phyloP scores from a whole-genome alignment of 2,329 filamentous ascomycete genomes.

The Orbilia javanica region DNA sequence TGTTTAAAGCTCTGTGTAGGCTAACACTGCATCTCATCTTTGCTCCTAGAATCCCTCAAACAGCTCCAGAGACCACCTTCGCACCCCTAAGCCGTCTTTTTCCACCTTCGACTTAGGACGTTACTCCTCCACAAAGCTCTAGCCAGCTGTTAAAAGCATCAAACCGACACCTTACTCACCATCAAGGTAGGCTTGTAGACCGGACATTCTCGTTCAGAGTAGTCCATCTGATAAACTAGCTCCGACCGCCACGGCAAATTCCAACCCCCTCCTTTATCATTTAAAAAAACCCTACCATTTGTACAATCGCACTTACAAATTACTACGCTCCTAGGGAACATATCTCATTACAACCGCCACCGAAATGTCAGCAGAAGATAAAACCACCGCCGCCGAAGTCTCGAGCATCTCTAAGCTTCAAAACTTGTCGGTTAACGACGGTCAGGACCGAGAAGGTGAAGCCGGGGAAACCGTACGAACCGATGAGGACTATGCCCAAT shows the following conservation, averaged over 20 bases:
- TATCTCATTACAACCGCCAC: slow-evolving; percentile 59
- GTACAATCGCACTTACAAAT: slow-evolving; percentile 9
- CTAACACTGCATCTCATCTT: neutral
- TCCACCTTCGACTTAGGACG: too few relatives aligned
- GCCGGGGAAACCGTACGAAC: slow-evolving; percentile 85
- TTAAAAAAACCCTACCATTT: too few relatives aligned
- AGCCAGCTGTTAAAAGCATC: neutral
- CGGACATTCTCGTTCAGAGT: neutral
- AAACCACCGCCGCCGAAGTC: slow-evolving; percentile 54
- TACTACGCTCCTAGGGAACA: slow-evolving; percentile 44
- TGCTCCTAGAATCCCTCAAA: neutral
- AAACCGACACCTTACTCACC: neutral
- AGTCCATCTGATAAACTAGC: too few relatives aligned
- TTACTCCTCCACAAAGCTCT: neutral
- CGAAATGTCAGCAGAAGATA: slow-evolving; percentile 59
- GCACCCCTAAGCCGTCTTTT: neutral
- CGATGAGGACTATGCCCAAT: slow-evolving; percentile 94
- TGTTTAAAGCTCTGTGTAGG: neutral
- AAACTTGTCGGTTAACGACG: slow-evolving; percentile 76
- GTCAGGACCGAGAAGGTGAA: slow-evolving; percentile 73
- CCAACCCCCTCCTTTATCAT: neutral
- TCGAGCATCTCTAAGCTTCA: slow-evolving; percentile 63
- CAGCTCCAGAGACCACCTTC: neutral
- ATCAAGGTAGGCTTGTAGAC: slow-evolving; percentile 1
- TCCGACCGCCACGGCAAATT: neutral